Conservation (phyloP, 1,139 yeast species). For the Protomyces inouyei region DNA sequence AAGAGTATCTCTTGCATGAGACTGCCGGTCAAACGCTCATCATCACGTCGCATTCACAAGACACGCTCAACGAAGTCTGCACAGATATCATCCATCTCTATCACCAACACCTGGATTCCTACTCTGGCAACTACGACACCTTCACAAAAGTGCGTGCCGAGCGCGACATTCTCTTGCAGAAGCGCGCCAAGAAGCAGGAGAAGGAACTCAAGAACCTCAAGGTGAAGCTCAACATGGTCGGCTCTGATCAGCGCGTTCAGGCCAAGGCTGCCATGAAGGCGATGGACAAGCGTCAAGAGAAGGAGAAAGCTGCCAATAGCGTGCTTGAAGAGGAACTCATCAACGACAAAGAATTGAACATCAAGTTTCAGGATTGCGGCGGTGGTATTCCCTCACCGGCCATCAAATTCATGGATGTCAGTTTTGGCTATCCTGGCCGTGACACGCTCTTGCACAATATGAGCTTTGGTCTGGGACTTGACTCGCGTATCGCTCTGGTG, state of each 20-base stretch:
- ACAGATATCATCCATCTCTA: constrained; percentile 98
- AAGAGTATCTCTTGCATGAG: constrained; percentile 73
- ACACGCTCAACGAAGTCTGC: constrained; percentile 98
- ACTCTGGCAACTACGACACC: constrained; percentile 98
- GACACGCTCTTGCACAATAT: constrained; percentile 65
- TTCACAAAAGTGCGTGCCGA: constrained; percentile 91
- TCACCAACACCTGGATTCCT: constrained; percentile 56
- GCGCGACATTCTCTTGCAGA: constrained; percentile 95
- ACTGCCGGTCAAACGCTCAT: constrained; percentile 47
- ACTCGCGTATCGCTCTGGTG: constrained; percentile 93
- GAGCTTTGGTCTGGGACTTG: constrained; percentile 99
- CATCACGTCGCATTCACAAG: constrained; percentile 95
- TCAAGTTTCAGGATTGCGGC: constrained; percentile 92
- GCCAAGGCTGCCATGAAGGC: constrained; percentile 99
- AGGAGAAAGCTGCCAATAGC: constrained; percentile 59
- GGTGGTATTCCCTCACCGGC: constrained; percentile 95
- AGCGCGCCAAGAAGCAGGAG: constrained; percentile 93
- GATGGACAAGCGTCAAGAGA: constrained; percentile 94
- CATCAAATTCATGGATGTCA: constrained; percentile 78
- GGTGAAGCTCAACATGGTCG: constrained; percentile 98
- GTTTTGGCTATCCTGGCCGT: constrained; percentile 84
- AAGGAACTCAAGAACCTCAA: constrained; percentile 97
- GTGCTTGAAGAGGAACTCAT: constrained; percentile 79
- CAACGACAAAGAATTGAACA: constrained; percentile 86
- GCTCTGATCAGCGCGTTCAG: constrained; percentile 98